Percentiles rank a stretch among this genome's conserved stretches.
These are phyloP conservation scores for Withania somnifera DNA, from an alignment of 305 asterid genomes.

Conservation along the genomic window DNA sequence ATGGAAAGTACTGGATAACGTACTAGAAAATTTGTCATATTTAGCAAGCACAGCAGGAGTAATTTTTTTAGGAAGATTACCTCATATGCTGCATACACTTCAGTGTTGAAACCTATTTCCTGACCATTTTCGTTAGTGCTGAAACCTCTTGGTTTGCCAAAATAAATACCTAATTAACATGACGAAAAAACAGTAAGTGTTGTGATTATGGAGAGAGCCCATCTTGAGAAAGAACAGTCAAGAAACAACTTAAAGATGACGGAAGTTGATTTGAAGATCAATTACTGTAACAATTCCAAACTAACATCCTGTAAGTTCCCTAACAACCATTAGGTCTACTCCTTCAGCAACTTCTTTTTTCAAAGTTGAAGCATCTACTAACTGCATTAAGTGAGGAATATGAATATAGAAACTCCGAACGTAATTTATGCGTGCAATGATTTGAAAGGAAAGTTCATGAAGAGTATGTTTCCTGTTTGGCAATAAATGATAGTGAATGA, in stretches of 20 bases:
- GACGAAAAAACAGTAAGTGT: background rate
- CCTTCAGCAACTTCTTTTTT: conserved; percentile 94
- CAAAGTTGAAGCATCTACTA: conserved; percentile 87
- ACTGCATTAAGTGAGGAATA: conserved; percentile 25
- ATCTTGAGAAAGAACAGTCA: background rate
- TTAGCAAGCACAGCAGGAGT: background rate
- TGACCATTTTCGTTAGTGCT: conserved; percentile 65
- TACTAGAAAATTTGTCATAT: background rate
- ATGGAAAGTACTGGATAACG: background rate
- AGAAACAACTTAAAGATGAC: background rate
- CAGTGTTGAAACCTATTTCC: conserved; percentile 91
- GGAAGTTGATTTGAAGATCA: background rate
- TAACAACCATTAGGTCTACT: conserved; percentile 93
- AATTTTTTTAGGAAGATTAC: conserved; percentile 20
- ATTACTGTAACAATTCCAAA: background rate
- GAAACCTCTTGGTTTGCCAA: conserved; percentile 93
- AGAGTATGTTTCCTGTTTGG: background rate
- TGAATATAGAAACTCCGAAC: background rate
- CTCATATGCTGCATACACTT: conserved; percentile 79
- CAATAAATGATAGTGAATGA: background rate
- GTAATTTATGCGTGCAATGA: background rate
- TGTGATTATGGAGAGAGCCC: background rate
- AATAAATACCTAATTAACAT: conserved; percentile 61
- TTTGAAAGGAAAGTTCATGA: conserved; percentile 2
- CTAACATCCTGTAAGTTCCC: conserved; percentile 97